These are phyloP conservation scores for Aspergillus ostianus DNA, from an alignment of 495 filamentous ascomycete species.

Conservation along the genomic window DNA sequence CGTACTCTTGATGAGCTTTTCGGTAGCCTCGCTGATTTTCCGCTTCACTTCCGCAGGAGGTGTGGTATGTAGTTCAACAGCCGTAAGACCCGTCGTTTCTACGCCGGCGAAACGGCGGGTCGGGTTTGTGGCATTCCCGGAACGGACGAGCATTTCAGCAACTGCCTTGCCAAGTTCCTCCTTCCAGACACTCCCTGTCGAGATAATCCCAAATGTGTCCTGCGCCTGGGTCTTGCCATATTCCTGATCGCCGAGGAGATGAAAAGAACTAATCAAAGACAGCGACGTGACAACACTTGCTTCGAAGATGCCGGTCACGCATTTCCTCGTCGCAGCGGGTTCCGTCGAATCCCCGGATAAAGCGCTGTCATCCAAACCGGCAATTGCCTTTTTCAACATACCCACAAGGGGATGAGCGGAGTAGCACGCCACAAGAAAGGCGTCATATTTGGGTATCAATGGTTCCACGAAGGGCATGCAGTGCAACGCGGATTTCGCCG, in stretches of 20 bases:
- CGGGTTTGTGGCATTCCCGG: conserved; percentile 20
- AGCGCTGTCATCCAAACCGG: conserved; percentile 21
- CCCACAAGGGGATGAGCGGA: conserved; percentile 80
- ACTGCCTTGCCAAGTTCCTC: conserved; percentile 64
- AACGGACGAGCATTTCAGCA: conserved; percentile 50
- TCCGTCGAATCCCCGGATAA: conserved; percentile 4
- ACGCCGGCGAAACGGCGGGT: conserved; percentile 68
- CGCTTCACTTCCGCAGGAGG: conserved; percentile 60
- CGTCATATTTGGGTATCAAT: conserved; percentile 60
- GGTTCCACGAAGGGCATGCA: conserved; percentile 56
- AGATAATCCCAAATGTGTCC: conserved; percentile 82
- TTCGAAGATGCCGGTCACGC: conserved; percentile 86
- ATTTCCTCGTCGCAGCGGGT: conserved; percentile 35
- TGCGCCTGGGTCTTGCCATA: conserved; percentile 33
- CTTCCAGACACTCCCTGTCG: conserved; percentile 83
- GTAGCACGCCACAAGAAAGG: conserved; percentile 84
- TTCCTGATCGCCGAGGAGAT: conserved; percentile 24
- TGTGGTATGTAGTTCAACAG: conserved; percentile 72
- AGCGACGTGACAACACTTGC: conserved; percentile 64
- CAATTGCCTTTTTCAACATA: conserved; percentile 47
- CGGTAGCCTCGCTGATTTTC: conserved; percentile 68
- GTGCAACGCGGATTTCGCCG: conserved; percentile 52
- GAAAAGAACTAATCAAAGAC: conserved; percentile 43
- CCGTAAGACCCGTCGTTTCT: conserved; percentile 78
- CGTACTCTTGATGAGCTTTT: conserved; percentile 55